phyloP scores from a whole-genome alignment of 768 basidiomycete species.

The Lentinus brumalis region DNA sequence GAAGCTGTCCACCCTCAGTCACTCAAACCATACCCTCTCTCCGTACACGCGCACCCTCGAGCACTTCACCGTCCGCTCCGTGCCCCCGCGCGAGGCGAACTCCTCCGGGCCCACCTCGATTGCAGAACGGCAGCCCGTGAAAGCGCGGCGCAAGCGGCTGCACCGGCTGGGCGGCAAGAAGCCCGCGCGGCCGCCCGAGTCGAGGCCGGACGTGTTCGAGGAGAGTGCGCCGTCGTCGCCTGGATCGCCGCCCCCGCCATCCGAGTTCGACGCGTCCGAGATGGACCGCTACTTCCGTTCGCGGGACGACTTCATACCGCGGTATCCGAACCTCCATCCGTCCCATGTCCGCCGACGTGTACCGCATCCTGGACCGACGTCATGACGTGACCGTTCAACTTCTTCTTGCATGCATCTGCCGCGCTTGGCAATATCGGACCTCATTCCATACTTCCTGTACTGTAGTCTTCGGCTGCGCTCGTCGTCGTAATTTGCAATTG shows the following conservation, averaged over 20 bases:
- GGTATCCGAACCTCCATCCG: slow-evolving; percentile 28
- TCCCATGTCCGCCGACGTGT: slow-evolving; percentile 26
- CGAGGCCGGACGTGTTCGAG: background rate
- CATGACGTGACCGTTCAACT: background rate
- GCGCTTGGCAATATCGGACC: slow-evolving; percentile 3
- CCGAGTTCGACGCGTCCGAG: slow-evolving; percentile 68
- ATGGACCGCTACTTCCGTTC: slow-evolving; percentile 74
- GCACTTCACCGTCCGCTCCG: slow-evolving; percentile 91
- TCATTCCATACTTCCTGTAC: slow-evolving; percentile 8
- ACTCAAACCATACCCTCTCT: slow-evolving; percentile 91
- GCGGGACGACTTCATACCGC: slow-evolving; percentile 32
- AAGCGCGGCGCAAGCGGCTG: slow-evolving; percentile 76
- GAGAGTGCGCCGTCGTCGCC: slow-evolving; percentile 30
- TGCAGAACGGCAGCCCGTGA: slow-evolving; percentile 56
- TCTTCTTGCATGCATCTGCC: background rate
- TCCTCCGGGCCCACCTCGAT: slow-evolving; percentile 36
- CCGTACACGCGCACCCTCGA: slow-evolving; percentile 90
- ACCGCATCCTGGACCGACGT: slow-evolving; percentile 12
- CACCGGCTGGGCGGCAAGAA: slow-evolving; percentile 57
- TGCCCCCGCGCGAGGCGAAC: slow-evolving; percentile 57
- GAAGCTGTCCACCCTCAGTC: slow-evolving; percentile 81
- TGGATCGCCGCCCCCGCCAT: slow-evolving; percentile 36
- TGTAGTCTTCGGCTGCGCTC: slow-evolving; percentile 12
- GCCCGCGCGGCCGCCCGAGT: slow-evolving; percentile 16
- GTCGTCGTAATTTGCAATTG: slow-evolving; percentile 16